Evolutionary conservation across 2,329 filamentous ascomycete genomes (phyloP).

Genomic region (Colletotrichum sp.): DNA sequence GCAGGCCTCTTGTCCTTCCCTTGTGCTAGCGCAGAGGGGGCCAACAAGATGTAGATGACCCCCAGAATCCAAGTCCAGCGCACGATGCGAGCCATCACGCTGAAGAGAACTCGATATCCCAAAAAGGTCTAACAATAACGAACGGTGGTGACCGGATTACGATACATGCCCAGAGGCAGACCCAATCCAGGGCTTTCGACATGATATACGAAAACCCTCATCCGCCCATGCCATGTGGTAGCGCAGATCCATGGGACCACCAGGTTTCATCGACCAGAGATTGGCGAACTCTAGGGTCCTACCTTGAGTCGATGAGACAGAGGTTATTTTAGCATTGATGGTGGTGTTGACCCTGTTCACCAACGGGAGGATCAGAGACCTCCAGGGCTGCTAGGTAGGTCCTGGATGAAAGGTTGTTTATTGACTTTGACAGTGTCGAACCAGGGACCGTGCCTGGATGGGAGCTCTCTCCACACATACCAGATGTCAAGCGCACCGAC

Average conservation of each 20-base stretch:
- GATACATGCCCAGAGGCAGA: fast-evolving
- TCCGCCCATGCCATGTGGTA: neutral
- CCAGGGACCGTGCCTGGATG: neutral
- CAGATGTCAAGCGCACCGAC: neutral
- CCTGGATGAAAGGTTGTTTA: neutral
- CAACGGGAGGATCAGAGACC: neutral
- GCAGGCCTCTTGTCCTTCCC: neutral
- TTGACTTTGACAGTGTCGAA: neutral
- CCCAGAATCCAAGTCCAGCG: neutral
- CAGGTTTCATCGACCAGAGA: neutral
- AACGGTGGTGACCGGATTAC: neutral
- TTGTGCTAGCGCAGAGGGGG: neutral
- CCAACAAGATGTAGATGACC: neutral
- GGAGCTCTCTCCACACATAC: neutral
- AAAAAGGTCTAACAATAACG: neutral
- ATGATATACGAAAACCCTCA: neutral
- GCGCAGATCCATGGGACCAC: neutral
- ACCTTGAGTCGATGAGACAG: conserved; percentile 2
- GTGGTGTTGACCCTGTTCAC: neutral
- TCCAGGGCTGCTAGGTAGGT: neutral
- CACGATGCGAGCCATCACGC: neutral
- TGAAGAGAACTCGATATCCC: too few relatives aligned
- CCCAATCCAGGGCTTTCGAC: neutral
- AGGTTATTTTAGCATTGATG: conserved; percentile 19
- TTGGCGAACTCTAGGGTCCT: neutral